These are phyloP conservation scores for Arbutus unedo DNA, from an alignment of 148 eudicot genomes.

Conservation along the genomic window DNA sequence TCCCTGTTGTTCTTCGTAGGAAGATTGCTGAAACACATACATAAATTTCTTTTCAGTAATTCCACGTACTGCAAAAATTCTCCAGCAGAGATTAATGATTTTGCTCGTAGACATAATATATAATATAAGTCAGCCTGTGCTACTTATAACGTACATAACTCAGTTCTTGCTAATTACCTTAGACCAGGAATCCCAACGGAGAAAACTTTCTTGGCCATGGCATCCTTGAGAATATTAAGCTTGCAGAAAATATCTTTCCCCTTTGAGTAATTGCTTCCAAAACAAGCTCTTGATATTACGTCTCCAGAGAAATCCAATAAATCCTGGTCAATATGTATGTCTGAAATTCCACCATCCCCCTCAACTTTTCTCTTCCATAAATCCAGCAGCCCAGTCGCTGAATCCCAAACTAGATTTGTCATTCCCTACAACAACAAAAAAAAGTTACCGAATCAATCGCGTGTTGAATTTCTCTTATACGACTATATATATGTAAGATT, in stretches of 20 bases:
- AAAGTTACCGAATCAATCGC: too few species aligned
- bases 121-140: too few species aligned
- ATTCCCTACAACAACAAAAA: conserved; percentile 7
- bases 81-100: too few species aligned
- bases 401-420: conserved; percentile 1
- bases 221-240: conserved; percentile 14
- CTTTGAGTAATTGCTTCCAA: conserved; percentile 15
- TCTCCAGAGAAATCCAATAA: conserved; percentile 12
- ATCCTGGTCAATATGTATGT: neutral
- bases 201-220: neutral
- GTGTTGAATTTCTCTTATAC: too few species aligned
- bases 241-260: conserved; percentile 11
- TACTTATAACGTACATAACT: too few species aligned
- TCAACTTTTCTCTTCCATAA: conserved; percentile 10
- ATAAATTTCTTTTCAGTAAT: too few species aligned
- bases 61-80: too few species aligned
- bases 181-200: conserved; percentile 12
- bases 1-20: conserved; percentile 15
- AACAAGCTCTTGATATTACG: conserved; percentile 15
- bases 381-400: neutral
- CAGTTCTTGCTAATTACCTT: neutral
- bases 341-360: neutral
- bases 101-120: too few species aligned
- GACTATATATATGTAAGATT: too few species aligned
- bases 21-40: conserved; percentile 3